Conservation (phyloP, 176 grass and related monocot species). For the Rhynchospora tenuis region DNA sequence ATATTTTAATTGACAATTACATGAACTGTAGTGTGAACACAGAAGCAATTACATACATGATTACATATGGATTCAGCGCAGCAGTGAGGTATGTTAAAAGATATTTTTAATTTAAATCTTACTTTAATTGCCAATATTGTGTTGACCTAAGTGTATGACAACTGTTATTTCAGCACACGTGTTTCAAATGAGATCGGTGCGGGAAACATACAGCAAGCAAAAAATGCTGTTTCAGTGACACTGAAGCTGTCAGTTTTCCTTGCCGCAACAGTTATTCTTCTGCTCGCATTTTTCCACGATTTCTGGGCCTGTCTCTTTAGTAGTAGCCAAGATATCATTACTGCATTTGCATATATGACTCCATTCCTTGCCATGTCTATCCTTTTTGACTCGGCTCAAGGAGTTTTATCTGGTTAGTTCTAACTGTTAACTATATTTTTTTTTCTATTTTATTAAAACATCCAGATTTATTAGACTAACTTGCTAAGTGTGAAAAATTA, state of each 20-base stretch:
- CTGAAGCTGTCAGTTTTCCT: slow-evolving; percentile 75
- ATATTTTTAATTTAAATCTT: not conserved
- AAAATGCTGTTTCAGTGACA: slow-evolving; percentile 61
- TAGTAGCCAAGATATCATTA: slow-evolving; percentile 42
- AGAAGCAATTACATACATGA: slow-evolving; percentile 68
- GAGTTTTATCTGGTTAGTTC: slow-evolving; percentile 52
- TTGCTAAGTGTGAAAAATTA: not conserved
- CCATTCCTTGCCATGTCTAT: slow-evolving; percentile 56
- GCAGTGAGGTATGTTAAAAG: slow-evolving; percentile 47
- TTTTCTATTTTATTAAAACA: not conserved
- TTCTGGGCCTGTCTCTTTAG: slow-evolving; percentile 75
- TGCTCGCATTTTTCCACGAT: slow-evolving; percentile 48
- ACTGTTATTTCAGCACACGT: slow-evolving; percentile 45
- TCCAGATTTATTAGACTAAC: not conserved
- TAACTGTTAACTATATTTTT: not conserved
- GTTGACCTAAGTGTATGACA: not conserved
- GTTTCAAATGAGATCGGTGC: slow-evolving; percentile 89
- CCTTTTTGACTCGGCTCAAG: slow-evolving; percentile 74
- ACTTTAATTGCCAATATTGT: not conserved
- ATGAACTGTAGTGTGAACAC: slow-evolving; percentile 46
- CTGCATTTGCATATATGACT: slow-evolving; percentile 50
- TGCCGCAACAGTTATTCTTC: slow-evolving; percentile 34
- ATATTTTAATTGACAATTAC: not conserved
- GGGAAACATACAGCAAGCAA: slow-evolving; percentile 50
- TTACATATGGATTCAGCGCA: slow-evolving; percentile 85